Evolutionary conservation across 2,329 filamentous ascomycete species (phyloP).

Genomic region (Penicillium crustosum): DNA sequence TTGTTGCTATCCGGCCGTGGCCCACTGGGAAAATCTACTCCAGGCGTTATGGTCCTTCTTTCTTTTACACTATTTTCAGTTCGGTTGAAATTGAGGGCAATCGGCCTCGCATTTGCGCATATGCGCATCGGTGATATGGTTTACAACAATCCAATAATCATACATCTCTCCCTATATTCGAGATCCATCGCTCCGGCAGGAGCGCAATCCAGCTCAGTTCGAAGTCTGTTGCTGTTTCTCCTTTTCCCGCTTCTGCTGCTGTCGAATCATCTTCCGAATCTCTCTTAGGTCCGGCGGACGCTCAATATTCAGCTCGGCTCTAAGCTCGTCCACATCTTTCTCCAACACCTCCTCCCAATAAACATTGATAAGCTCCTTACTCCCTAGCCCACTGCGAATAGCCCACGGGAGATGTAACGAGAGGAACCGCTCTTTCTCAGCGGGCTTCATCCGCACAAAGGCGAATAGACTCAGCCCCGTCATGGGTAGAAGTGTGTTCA

Average conservation of each 20-base stretch:
- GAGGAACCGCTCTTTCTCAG: conserved; percentile 66
- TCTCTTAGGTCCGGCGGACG: conserved; percentile 80
- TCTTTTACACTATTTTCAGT: conserved; percentile 10
- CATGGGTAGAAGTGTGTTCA: conserved; percentile 93
- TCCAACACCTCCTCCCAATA: conserved; percentile 97
- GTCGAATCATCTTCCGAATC: conserved; percentile 69
- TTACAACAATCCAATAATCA: conserved; percentile 15
- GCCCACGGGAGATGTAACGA: conserved; percentile 78
- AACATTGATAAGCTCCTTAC: conserved; percentile 85
- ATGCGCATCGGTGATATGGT: conserved; percentile 9
- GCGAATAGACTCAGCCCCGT: conserved; percentile 83
- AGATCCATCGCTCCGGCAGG: neutral
- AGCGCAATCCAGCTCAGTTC: conserved; percentile 2
- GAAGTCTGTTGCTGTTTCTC: conserved; percentile 40
- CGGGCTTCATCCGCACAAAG: conserved; percentile 61
- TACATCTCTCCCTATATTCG: conserved; percentile 13
- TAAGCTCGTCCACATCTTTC: conserved; percentile 74
- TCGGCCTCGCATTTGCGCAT: conserved; percentile 4
- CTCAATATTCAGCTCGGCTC: conserved; percentile 77
- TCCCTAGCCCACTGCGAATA: conserved; percentile 72
- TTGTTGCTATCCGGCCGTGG: neutral
- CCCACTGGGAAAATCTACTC: conserved; percentile 8
- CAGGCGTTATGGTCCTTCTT: conserved; percentile 16
- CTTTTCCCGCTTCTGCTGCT: conserved; percentile 66
- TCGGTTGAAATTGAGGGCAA: neutral